These are phyloP conservation scores for Podospora fimiseda DNA, from an alignment of 495 filamentous ascomycete species.

Conservation along the genomic window DNA sequence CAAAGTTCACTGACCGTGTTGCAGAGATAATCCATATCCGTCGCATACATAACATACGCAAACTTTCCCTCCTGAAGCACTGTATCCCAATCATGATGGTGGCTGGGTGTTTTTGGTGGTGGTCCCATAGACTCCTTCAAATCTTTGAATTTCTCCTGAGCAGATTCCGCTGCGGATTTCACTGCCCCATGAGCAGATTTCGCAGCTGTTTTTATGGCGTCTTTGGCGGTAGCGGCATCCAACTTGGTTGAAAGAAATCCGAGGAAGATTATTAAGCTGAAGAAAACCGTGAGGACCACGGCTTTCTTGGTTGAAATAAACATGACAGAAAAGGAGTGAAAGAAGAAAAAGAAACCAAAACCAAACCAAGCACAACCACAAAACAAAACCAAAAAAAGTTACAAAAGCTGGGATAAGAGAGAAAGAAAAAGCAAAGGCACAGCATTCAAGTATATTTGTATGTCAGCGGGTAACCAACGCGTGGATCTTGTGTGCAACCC, in stretches of 20 bases:
- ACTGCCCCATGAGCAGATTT: background rate
- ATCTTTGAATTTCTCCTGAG: background rate
- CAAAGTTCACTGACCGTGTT: constrained; percentile 1
- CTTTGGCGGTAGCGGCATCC: background rate
- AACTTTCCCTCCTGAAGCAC: background rate
- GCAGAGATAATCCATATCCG: background rate
- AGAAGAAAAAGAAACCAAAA: background rate
- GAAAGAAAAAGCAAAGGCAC: too few species aligned
- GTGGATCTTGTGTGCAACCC: too few species aligned
- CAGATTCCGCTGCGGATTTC: background rate
- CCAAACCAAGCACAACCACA: background rate
- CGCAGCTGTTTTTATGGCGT: background rate
- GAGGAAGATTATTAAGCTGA: background rate
- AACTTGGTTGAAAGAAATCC: background rate
- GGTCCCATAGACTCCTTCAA: too few species aligned
- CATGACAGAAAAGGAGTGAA: background rate
- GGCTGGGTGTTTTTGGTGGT: background rate
- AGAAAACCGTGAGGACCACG: background rate
- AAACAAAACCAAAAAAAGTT: too few species aligned
- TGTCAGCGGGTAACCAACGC: too few species aligned
- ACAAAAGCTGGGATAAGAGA: too few species aligned
- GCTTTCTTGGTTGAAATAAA: background rate
- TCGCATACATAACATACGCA: constrained; percentile 1
- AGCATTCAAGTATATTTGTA: too few species aligned
- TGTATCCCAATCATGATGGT: background rate